Evolutionary conservation across 768 basidiomycete genomes (phyloP).

Genomic region (Holtermanniella nyarrowii): DNA sequence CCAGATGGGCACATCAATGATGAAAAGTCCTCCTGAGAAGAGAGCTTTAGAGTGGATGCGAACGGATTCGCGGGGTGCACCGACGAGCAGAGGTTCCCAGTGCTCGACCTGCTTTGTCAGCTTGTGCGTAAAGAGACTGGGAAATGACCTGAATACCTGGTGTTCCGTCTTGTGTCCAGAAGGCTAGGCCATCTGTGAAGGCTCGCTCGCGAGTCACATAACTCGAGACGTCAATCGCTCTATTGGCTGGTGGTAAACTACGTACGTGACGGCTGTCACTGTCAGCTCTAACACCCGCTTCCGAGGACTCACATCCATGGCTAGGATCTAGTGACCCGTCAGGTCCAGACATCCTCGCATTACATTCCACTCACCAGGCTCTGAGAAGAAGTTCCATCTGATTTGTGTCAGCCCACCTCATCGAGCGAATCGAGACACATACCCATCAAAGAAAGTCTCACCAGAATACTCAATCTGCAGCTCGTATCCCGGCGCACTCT

Average conservation of each 20-base stretch:
- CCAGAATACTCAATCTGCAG: constrained; percentile 25
- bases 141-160: constrained; percentile 36
- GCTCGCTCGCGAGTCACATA: constrained; percentile 26
- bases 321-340: constrained; percentile 28
- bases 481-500: constrained; percentile 4
- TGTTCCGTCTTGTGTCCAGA: constrained; percentile 29
- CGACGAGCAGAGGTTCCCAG: constrained; percentile 13
- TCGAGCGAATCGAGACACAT: not conserved
- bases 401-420: not conserved
- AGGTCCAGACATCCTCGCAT: not conserved
- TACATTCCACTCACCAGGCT: constrained; percentile 18
- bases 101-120: constrained; percentile 27
- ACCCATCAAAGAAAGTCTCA: constrained; percentile 30
- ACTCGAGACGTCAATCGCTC: constrained; percentile 5
- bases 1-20: constrained; percentile 35
- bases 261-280: constrained; percentile 27
- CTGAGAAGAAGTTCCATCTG: constrained; percentile 25
- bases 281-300: not conserved
- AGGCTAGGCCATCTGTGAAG: constrained; percentile 29
- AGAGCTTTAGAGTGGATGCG: constrained; percentile 28
- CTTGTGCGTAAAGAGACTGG: not conserved
- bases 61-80: constrained; percentile 23
- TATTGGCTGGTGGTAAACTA: not conserved
- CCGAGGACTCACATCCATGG: constrained; percentile 27
- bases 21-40: constrained; percentile 34